phyloP scores from a whole-genome alignment of 2,329 filamentous ascomycete species.

The Didymosphaeria variabile region DNA sequence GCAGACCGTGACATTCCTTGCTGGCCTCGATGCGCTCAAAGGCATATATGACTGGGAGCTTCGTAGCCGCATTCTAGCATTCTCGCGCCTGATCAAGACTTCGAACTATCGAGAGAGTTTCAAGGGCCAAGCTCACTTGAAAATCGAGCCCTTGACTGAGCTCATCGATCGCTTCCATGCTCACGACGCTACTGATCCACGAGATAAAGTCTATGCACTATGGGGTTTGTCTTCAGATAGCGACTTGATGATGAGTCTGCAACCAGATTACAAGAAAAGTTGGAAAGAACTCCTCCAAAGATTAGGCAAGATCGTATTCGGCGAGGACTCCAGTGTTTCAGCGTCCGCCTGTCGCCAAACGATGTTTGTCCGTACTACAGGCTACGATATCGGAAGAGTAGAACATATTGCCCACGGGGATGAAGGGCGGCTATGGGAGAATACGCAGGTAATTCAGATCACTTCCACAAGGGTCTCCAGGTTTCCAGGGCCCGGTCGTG shows the following conservation, averaged over 20 bases:
- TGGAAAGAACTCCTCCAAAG: conserved; percentile 9
- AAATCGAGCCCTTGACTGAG: conserved; percentile 10
- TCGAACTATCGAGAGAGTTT: conserved; percentile 2
- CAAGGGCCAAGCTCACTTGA: conserved; percentile 8
- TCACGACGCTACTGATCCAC: conserved; percentile 13
- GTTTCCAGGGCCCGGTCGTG: not conserved
- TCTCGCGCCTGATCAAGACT: conserved; percentile 6
- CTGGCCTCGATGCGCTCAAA: conserved; percentile 8
- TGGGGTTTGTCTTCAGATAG: conserved; percentile 13
- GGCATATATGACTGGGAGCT: conserved; percentile 2
- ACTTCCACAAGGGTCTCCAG: not conserved
- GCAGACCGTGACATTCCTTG: conserved; percentile 14
- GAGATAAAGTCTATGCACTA: conserved; percentile 21
- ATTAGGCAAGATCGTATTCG: conserved; percentile 4
- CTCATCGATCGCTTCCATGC: conserved; percentile 19
- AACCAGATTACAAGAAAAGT: conserved; percentile 12
- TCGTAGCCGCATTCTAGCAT: conserved; percentile 11
- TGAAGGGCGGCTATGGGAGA: no score
- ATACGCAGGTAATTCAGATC: not conserved
- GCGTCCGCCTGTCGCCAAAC: not conserved
- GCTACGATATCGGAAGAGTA: not conserved
- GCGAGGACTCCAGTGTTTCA: not conserved
- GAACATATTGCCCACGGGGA: no score
- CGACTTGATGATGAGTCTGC: not conserved
- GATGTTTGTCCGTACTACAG: not conserved